Evolutionary conservation across 345 rosid genomes (phyloP), one percentile per base, ranked within the genome.

Genomic region (Heritiera fomes): DNA sequence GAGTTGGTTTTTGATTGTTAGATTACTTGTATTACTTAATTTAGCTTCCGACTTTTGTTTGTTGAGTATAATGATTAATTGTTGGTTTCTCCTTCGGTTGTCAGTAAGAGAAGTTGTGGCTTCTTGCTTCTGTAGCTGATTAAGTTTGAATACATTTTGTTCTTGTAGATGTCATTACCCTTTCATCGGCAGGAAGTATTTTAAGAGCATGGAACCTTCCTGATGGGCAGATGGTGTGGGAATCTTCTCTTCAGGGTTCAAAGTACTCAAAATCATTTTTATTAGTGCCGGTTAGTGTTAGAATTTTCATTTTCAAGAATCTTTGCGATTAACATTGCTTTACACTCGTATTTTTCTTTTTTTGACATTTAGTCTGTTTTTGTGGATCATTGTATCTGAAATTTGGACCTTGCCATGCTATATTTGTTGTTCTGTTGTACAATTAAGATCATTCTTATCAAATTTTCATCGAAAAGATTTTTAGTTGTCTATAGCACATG

Each of bases 141-240:
- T 17, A 7, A 55, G 9, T 69, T 67, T 64, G 68, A 74, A 77
- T 53, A 10, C 53, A 28, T 10, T 75, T 75, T 13, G 11, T 68
- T 78, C 45, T 84, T 82, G 67, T 90, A 95, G 98, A 93, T 87
- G 93, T 91, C 53, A 84, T 95, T 52, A 92, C 94, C 63, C 92
- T 93, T 81, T 93, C 97, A 61, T 91, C 94, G 2, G 83, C 81
- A 41, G 99, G 99, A 75, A 92, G 94, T 83, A 82, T 71, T 75
- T 59, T 95, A 77, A 86, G 99, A 86, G 98, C 98, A 7, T 95
- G 99, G 98, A 95, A 93, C 86, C 98, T 95, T 80, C 98, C 98
- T 68, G 98, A 95, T 86, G 98, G 99, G 61, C 99, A 93, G 80
- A 90, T 95, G 97, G 97, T 90, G 70, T 93, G 99, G 99, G 94